Evolutionary conservation across 805 yeast genomes (phyloP), one percentile per base, ranked within the genome.

Genomic region (Tanozyma kutaoensis): DNA sequence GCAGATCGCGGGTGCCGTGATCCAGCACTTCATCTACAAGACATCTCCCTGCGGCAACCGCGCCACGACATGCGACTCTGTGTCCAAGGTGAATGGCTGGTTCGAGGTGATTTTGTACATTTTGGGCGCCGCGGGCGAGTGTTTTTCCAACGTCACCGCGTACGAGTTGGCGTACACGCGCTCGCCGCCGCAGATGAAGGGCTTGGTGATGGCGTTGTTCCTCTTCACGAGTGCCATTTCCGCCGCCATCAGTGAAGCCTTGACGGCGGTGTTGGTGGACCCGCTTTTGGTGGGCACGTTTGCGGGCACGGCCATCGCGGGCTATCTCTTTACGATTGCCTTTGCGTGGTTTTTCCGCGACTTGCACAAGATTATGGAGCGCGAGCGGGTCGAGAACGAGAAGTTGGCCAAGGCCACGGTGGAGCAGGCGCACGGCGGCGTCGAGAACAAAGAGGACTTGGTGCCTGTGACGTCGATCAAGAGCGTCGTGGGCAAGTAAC

Each of bases 91-190:
- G 13, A 38, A 48, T 16, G 57, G 55, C 3, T 52, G 58, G 55
- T 33, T 62, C 76, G 11, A 42, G 15, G 40, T 39, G 8, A 29
- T 34, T n/a, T 30, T 39, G 24, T 64, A 55, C 35, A 42, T 56
- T n/a, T 43, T 66, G 26, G 58, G 58, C 20, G 74, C 73, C 12
- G 52, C 57, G 8, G 66, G 71, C 26, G 74, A 69, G 42, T 66
- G 72, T 43, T 67, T 66, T 38, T 63, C 70, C 9, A 57, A 46
- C 28, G 58, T 60, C 16, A 66, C 72, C 10, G 69, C 63, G 19
- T 68, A 66, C 38, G 72, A 68, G 42, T 47, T 67, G 31, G 73
- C 75, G 1, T 69, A 67, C 43, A 57, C 70, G 3, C 50, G 66
- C 40, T 52, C 72, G 5, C 71, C 74, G 18, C 59, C 52, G 6